Evolutionary conservation across 345 rosid genomes (phyloP), one percentile per base, ranked within the genome.

Genomic region (Sisymbrium altissimum): DNA sequence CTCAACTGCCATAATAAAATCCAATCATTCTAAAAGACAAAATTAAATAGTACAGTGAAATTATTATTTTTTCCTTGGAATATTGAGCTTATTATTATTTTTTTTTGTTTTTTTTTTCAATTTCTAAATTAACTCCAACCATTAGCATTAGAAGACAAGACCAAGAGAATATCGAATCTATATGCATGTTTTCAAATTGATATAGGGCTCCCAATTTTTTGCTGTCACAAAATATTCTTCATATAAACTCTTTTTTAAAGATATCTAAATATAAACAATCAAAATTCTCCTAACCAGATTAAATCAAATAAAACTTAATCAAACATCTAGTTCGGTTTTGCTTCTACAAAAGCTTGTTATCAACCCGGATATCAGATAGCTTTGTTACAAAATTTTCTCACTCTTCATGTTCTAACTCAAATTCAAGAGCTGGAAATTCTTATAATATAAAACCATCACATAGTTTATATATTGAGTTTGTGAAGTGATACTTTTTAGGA

Each of bases 11-110:
- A 33, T 43, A 36, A 41, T 45, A 17, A 56, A 44, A 35, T 38
- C 72, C 41, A 73, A 66, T 57, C 35, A 74, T 74, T 57, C 33
- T 46, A 74, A 57, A 74, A 57, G 66, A 66, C 52, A 74, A 65
- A 64, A 33, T 4, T 8, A 12, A 18, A 54, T 40, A 68, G 40
- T 25, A 71, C 40, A 25, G 0, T 59, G 33, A 46, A 4, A 14
- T 67, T 19, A n/a, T 19, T 21, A 33, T 27, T 3, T 8, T 21
- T 21, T 23, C 50, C 19, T 43, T 60, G 12, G 21, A 30, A 13
- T 30, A 44, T 33, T 44, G 56, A 19, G n/a, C 33, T 10, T 55
- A 15, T 45, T 13, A 27, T 40, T 54, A 12, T 18, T 66, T 13
- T 52, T 36, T 1, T 39, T 18, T 30, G 17, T 25, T 30, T 39